Conservation (phyloP, 2,329 filamentous ascomycete genomes). For the Eurotiales sp. region DNA sequence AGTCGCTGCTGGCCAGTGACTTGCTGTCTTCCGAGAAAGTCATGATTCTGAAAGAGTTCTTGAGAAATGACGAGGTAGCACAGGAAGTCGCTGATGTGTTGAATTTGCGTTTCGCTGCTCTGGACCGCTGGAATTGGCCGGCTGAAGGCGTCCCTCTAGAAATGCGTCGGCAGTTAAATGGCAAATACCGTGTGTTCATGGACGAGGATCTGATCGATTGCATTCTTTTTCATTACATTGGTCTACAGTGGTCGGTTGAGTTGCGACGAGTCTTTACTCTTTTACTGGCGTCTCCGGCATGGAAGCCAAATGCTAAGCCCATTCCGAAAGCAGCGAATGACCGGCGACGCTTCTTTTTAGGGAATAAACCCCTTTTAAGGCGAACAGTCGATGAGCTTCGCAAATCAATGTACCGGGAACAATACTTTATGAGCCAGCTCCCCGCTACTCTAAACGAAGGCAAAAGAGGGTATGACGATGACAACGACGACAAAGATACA, state of each 20-base stretch:
- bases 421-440: slow-evolving; percentile 57
- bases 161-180: slow-evolving; percentile 53
- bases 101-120: slow-evolving; percentile 51
- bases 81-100: slow-evolving; percentile 55
- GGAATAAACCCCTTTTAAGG: not conserved
- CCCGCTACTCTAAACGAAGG: slow-evolving; percentile 40
- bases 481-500: slow-evolving; percentile 22
- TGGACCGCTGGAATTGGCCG: slow-evolving; percentile 54
- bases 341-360: slow-evolving; percentile 46
- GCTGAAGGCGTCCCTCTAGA: slow-evolving; percentile 44
- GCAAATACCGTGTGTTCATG: slow-evolving; percentile 58
- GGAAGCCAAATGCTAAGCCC: slow-evolving; percentile 34
- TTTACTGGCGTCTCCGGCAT: slow-evolving; percentile 38
- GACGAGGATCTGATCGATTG: slow-evolving; percentile 57
- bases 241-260: slow-evolving; percentile 49
- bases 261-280: slow-evolving; percentile 42
- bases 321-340: slow-evolving; percentile 37
- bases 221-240: slow-evolving; percentile 54
- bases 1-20: slow-evolving; percentile 48
- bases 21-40: slow-evolving; percentile 52
- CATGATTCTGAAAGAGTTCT: slow-evolving; percentile 49
- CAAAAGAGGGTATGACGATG: slow-evolving; percentile 34
- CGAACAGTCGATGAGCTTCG: slow-evolving; percentile 28
- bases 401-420: slow-evolving; percentile 35
- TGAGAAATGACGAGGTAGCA: slow-evolving; percentile 47